Evolutionary conservation across 768 basidiomycete genomes (phyloP).

Genomic region (Trametes maxima): DNA sequence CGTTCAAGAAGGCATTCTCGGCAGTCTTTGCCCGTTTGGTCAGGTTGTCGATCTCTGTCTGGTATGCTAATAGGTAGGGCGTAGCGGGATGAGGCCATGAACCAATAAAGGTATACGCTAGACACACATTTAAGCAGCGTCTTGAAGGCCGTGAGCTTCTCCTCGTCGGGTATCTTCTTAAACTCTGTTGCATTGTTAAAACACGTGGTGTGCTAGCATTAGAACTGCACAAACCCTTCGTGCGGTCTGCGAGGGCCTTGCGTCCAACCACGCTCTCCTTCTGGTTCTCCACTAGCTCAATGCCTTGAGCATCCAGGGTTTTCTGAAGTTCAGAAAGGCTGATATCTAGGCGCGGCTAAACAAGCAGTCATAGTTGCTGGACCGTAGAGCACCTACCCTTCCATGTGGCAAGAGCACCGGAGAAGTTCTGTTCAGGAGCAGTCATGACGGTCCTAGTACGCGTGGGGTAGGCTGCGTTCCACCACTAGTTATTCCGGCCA

Average conservation of each 20-base stretch:
- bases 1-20: conserved; percentile 95
- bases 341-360: conserved; percentile 56
- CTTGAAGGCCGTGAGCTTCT: conserved; percentile 88
- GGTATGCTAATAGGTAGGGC: conserved; percentile 66
- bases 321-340: conserved; percentile 90
- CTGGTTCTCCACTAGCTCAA: conserved; percentile 97
- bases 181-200: conserved; percentile 62
- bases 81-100: not conserved
- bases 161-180: conserved; percentile 90
- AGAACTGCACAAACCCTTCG: conserved; percentile 69
- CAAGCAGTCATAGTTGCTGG: not conserved
- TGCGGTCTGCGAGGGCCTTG: conserved; percentile 93
- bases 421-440: conserved; percentile 76
- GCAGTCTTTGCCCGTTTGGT: conserved; percentile 90
- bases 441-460: not conserved
- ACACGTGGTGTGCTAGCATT: not conserved
- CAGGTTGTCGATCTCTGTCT: conserved; percentile 93
- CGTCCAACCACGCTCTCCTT: conserved; percentile 95
- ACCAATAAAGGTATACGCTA: not conserved
- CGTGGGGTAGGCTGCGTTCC: not conserved
- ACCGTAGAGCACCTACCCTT: conserved; percentile 56
- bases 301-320: conserved; percentile 87
- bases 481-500: too few relatives aligned
- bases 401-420: conserved; percentile 91
- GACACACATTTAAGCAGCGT: conserved; percentile 79